Evolutionary conservation across 768 basidiomycete species (phyloP), one percentile per base, ranked within the genome.

Genomic region (Mycena alexandri): DNA sequence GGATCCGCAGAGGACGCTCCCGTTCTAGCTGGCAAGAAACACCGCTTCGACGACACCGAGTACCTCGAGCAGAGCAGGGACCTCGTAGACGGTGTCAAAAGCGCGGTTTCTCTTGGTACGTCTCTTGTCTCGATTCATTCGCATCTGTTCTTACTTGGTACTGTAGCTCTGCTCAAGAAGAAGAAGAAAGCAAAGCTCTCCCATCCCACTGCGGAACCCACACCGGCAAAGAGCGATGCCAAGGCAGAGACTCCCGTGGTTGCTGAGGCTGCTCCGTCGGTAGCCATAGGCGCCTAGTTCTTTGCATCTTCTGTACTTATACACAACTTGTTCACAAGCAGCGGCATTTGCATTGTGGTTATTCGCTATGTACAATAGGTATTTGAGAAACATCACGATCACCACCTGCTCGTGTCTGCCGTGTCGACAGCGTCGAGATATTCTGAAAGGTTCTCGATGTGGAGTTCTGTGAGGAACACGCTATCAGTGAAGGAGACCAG

Each of bases 21-120:
- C 43, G 79, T 85, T 19, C 74, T 86, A 5, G 85, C 89, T 0
- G 93, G 93, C 12, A 90, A 87, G 84, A 98, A 97, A 75, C 93
- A 94, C 72, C 87, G 93, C 29, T 90, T 99, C 51, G 96, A 98
- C 54, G 97, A 99, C 74, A 90, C 89, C 3, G 92, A 95, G 77
- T 99, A 92, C 75, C 76, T 99, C 43, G 96, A 98, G 76, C 91
- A 97, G 80, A 95, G 91, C 72, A 84, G 87, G 77, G 95, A 98
- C 74, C 88, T 99, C 29, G 93, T 95, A 2, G 96, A 97, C 71
- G 89, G 86, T 70, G 96, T 98, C 33, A 93, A 94, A 82, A 94
- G 85, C 63, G 97, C 97, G 5, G 97, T 99, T 14, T 84, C 90
- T 52, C 86, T 88, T 42, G 97, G 94, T 94, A 76, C 71, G 53